phyloP scores from a whole-genome alignment of 306 rosid genomes.

The Prunus mira region DNA sequence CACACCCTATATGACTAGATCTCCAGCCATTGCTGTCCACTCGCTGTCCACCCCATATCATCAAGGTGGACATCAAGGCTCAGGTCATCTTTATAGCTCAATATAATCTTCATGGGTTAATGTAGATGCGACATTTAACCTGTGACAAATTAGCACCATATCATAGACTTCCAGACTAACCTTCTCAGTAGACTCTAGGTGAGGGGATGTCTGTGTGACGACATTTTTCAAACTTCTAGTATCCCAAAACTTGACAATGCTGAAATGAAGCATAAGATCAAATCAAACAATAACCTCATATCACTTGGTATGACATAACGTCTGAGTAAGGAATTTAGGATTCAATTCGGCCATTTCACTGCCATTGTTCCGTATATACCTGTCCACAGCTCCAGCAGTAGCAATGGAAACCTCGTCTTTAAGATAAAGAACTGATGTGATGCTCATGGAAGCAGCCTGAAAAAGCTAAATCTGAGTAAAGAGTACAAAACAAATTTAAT shows the following conservation, averaged over 20 bases:
- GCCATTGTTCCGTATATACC: conserved; percentile 41
- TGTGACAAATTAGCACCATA: neutral
- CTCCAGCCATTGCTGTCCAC: neutral
- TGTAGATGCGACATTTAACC: neutral
- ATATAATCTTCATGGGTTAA: neutral
- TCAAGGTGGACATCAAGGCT: neutral
- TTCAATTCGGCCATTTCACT: neutral
- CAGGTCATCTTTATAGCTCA: neutral
- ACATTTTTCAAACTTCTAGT: conserved; percentile 66
- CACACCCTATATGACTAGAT: neutral
- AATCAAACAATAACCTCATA: conserved; percentile 4
- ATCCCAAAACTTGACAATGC: conserved; percentile 93
- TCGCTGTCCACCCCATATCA: too few relatives aligned
- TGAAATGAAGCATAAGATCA: conserved; percentile 35
- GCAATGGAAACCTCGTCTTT: conserved; percentile 83
- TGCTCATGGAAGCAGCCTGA: conserved; percentile 88
- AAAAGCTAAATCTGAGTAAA: conserved; percentile 21
- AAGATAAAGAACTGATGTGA: conserved; percentile 87
- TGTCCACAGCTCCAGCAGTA: conserved; percentile 88
- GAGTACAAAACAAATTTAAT: neutral
- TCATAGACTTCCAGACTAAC: conserved; percentile 39
- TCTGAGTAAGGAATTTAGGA: neutral
- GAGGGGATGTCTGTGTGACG: conserved; percentile 56
- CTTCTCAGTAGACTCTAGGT: conserved; percentile 52
- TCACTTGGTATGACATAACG: neutral